A percentile compares a stretch with the other conserved stretches of the same genome.
phyloP scores from a whole-genome alignment of 768 basidiomycete species.

The Pisolithus sp. region DNA sequence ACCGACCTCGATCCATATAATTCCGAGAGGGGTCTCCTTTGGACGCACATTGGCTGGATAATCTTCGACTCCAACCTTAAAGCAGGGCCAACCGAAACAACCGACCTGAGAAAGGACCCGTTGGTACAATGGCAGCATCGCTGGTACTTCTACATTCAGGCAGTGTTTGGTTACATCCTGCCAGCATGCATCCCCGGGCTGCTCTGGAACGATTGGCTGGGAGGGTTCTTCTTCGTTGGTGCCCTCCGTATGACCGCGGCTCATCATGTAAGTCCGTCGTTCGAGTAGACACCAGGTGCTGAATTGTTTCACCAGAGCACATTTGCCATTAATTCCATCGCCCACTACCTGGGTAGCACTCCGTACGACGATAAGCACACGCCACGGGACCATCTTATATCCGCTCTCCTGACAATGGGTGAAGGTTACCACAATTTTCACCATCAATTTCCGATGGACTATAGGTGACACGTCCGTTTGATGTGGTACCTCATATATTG shows the following conservation, averaged over 20 bases:
- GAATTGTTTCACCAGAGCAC: constrained; percentile 46
- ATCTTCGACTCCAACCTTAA: constrained; percentile 66
- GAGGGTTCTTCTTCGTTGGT: constrained; percentile 74
- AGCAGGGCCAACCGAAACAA: constrained; percentile 66
- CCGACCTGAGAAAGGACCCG: constrained; percentile 63
- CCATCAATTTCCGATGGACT: constrained; percentile 83
- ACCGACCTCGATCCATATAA: constrained; percentile 84
- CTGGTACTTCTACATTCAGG: constrained; percentile 57
- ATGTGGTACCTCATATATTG: neutral
- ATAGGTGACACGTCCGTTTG: constrained; percentile 18
- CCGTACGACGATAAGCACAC: constrained; percentile 78
- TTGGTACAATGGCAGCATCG: constrained; percentile 76
- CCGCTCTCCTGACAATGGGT: constrained; percentile 74
- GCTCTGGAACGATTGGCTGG: constrained; percentile 69
- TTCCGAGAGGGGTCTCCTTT: constrained; percentile 67
- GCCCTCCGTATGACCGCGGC: constrained; percentile 65
- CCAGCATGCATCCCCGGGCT: constrained; percentile 66
- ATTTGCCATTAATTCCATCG: constrained; percentile 85
- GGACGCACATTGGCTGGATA: constrained; percentile 85
- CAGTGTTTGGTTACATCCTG: constrained; percentile 64
- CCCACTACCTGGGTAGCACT: constrained; percentile 76
- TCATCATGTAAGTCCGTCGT: constrained; percentile 59
- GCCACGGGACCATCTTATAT: constrained; percentile 73
- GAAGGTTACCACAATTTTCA: constrained; percentile 73
- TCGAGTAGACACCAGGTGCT: constrained; percentile 3